Evolutionary conservation across 495 filamentous ascomycete species (phyloP).

Genomic region (Neurospora sp.): DNA sequence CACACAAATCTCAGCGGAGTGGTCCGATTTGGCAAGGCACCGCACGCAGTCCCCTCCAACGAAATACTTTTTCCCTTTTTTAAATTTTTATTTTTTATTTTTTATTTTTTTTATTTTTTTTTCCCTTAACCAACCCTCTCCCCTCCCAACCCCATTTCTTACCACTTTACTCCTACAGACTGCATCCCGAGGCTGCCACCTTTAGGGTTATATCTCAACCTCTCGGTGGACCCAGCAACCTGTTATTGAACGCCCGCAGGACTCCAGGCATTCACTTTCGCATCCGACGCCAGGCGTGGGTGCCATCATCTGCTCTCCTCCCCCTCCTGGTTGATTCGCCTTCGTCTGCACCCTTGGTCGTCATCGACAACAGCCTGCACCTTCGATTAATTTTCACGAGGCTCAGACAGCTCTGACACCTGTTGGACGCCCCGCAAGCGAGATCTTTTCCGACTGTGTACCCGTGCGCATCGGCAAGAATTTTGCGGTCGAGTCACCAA

Average conservation of each 20-base stretch:
- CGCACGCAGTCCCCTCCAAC: conserved; percentile 6
- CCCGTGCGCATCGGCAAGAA: background rate
- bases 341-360: background rate
- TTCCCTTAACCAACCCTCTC: conserved; percentile 6
- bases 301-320: background rate
- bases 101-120: conserved; percentile 2
- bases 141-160: background rate
- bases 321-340: background rate
- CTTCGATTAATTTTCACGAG: background rate
- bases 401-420: background rate
- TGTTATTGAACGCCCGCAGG: background rate
- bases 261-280: background rate
- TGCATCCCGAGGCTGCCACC: conserved; percentile 7
- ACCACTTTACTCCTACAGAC: conserved; percentile 7
- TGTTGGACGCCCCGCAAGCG: background rate
- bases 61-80: conserved; percentile 9
- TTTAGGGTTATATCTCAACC: conserved; percentile 11
- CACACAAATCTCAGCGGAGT: conserved; percentile 25
- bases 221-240: conserved; percentile 2
- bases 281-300: background rate
- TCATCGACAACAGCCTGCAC: background rate
- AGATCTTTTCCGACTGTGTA: background rate
- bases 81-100: conserved; percentile 3
- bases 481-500: background rate
- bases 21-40: conserved; percentile 16